phyloP scores from a whole-genome alignment of 345 rosid genomes.

The Populus pruinosa region DNA sequence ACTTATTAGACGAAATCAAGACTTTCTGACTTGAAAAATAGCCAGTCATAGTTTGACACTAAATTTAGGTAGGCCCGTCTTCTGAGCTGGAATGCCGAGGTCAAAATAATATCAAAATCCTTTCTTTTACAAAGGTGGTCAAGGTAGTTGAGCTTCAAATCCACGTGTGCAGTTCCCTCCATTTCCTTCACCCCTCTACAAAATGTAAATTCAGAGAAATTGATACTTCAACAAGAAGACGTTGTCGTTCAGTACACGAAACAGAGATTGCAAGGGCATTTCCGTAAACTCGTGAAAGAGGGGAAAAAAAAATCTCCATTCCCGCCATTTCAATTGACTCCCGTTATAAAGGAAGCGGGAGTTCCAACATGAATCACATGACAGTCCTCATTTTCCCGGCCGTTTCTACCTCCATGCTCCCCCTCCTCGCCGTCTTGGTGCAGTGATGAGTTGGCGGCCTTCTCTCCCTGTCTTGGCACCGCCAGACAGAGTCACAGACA shows the following conservation, averaged over 20 bases:
- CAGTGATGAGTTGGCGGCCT: slow-evolving; percentile 50
- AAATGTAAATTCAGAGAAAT: neutral
- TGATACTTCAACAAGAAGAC: neutral
- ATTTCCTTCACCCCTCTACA: slow-evolving; percentile 25
- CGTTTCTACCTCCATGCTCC: slow-evolving; percentile 14
- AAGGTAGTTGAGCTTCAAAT: slow-evolving; percentile 47
- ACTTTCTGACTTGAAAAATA: no score
- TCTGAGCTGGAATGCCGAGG: neutral
- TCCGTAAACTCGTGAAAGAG: neutral
- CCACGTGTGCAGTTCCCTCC: slow-evolving; percentile 16
- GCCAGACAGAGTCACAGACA: slow-evolving; percentile 52
- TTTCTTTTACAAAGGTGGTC: slow-evolving; percentile 22
- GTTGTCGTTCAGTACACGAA: neutral
- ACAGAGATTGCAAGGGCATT: neutral
- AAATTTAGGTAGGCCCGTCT: neutral
- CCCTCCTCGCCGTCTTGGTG: slow-evolving; percentile 38
- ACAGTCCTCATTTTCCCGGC: neutral
- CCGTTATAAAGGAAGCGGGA: neutral
- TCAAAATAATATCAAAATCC: slow-evolving; percentile 10
- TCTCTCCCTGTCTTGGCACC: slow-evolving; percentile 67
- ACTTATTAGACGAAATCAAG: neutral
- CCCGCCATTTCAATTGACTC: neutral
- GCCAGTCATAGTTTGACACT: no score
- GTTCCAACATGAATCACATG: neutral
- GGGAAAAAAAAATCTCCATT: neutral